These are phyloP conservation scores for Penicillium occitanis DNA, from an alignment of 2,329 filamentous ascomycete genomes.

Conservation along the genomic window DNA sequence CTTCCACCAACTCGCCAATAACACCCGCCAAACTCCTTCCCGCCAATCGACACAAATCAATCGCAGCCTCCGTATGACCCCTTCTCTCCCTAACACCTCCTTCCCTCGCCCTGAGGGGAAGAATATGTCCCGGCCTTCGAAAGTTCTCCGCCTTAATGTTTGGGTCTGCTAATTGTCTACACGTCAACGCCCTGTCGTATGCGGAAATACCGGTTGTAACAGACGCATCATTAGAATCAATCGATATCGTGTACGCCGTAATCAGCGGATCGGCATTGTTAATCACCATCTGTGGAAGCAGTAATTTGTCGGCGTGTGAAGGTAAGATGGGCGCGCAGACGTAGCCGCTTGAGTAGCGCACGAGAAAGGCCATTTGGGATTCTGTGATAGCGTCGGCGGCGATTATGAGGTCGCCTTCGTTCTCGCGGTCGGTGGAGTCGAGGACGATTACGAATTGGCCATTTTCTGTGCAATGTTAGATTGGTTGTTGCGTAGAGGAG, in stretches of 20 bases:
- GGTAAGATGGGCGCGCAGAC: slow-evolving; percentile 84
- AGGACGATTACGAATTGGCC: slow-evolving; percentile 96
- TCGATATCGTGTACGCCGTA: slow-evolving; percentile 89
- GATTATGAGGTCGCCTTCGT: slow-evolving; percentile 97
- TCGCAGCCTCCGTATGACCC: slow-evolving; percentile 91
- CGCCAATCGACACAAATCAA: slow-evolving; percentile 84
- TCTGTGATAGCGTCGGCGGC: slow-evolving; percentile 80
- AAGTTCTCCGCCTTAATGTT: slow-evolving; percentile 60
- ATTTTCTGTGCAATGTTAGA: slow-evolving; percentile 51
- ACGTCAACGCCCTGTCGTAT: slow-evolving; percentile 79
- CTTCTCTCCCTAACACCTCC: slow-evolving; percentile 77
- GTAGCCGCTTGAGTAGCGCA: slow-evolving; percentile 83
- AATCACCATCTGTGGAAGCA: slow-evolving; percentile 87
- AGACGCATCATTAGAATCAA: slow-evolving; percentile 72
- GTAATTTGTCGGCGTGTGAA: slow-evolving; percentile 66
- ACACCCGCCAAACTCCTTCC: slow-evolving; percentile 74
- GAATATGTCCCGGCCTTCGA: slow-evolving; percentile 82
- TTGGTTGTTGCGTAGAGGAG: background rate
- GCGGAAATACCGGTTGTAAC: slow-evolving; percentile 90
- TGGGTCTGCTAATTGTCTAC: slow-evolving; percentile 71
- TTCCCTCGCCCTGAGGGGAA: slow-evolving; percentile 74
- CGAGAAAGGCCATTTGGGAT: slow-evolving; percentile 92
- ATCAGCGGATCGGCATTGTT: slow-evolving; percentile 76
- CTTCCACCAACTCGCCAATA: slow-evolving; percentile 89
- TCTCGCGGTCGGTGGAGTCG: slow-evolving; percentile 88